Evolutionary conservation across 306 rosid species (phyloP), one percentile per base, ranked within the genome.

Genomic region (Dalbergia oliveri): DNA sequence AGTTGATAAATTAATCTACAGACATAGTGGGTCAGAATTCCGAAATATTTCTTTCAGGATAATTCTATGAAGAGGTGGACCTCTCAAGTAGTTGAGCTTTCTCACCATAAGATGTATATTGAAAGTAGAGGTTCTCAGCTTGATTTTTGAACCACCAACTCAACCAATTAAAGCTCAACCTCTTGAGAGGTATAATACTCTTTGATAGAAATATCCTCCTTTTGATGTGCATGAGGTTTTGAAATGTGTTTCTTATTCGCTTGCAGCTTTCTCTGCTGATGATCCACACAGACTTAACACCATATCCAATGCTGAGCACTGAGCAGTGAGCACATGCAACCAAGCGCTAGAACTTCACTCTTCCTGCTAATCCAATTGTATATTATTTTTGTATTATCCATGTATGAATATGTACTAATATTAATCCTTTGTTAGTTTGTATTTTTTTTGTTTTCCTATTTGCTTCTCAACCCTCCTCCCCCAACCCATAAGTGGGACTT

Each of bases 381-480:
- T 66, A 87, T 37, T 37, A 26, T 78, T 66, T 65, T 70, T 84
- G 86, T 87, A 75, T 78, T 73, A 67, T 80, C 72, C 13, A 50
- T 84, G 89, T 86, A 79, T 70, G 78, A 74, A 51, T 75, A 65
- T 86, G 78, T 81, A 81, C 78, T 62, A 78, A n/a, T 58, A 33
- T 71, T 80, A 19, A 19, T 75, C 84, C 77, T 83, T 57, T 78
- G 74, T 68, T 77, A 51, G 70, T 79, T 34, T 79, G 78, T 72
- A 45, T 69, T 73, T 53, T n/a, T 15, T 53, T 14, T 53, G 8
- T 6, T 15, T 13, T 65, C 67, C 14, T 45, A 5, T 34, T 77
- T 26, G 9, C 39, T 41, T 34, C 39, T 72, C 49, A 47, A 31
- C 5, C 82, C 78, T 61, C 9, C 69, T 50, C 33, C 39, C 33